Percentiles rank a stretch among this genome's conserved stretches.
Conservation (phyloP, 345 rosid genomes). For the Mercurialis annua region DNA sequence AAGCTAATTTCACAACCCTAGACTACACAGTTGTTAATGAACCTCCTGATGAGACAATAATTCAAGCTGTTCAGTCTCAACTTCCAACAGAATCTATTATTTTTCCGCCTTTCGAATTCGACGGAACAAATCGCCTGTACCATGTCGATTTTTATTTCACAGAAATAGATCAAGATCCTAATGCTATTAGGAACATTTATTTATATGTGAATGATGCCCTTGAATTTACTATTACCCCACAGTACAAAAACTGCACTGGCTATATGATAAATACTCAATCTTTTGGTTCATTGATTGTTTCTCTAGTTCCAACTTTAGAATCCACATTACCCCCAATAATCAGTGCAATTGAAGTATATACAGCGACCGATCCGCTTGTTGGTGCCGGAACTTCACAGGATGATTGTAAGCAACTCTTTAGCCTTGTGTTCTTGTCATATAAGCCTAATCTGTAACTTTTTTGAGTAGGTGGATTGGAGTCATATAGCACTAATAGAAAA, state of each 20-base stretch:
- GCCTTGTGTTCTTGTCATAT: too few species aligned
- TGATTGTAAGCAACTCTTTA: background rate
- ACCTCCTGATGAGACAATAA: constrained; percentile 6
- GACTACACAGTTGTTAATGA: background rate
- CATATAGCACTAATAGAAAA: too few species aligned
- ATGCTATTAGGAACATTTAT: background rate
- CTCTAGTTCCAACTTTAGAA: constrained; percentile 3
- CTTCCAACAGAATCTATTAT: background rate
- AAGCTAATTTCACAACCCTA: constrained; percentile 1
- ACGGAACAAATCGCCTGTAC: background rate
- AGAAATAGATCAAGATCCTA: background rate
- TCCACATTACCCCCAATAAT: constrained; percentile 14
- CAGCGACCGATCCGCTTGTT: background rate
- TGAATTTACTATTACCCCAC: background rate
- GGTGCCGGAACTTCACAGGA: background rate
- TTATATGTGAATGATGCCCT: background rate
- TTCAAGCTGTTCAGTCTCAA: background rate
- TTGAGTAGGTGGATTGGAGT: too few species aligned
- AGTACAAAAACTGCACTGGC: constrained; percentile 5
- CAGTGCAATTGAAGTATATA: constrained; percentile 17
- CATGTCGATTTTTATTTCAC: background rate
- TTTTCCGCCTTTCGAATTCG: background rate
- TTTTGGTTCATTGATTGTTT: constrained; percentile 2
- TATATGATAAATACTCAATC: background rate
- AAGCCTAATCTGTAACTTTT: too few species aligned